A percentile compares a stretch with the other conserved stretches of the same genome.
Evolutionary conservation across 2,329 filamentous ascomycete genomes (phyloP).

Genomic region (Uncinocarpus reesii): DNA sequence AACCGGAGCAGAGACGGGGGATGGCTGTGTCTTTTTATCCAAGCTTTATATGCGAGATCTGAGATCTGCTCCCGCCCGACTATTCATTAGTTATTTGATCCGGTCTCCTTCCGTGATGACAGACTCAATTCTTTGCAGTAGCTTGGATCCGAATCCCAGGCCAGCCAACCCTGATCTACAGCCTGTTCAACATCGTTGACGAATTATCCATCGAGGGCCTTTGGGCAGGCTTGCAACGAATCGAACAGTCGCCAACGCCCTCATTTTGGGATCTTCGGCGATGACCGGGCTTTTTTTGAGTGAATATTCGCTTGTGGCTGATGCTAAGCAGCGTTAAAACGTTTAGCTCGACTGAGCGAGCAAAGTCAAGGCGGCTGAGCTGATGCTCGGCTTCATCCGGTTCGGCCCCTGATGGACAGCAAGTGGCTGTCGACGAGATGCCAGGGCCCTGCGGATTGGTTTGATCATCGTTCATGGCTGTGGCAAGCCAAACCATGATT

Average conservation of each 20-base stretch:
- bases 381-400: too few relatives aligned
- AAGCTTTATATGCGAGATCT: background rate
- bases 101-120: background rate
- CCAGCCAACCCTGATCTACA: background rate
- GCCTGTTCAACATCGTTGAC: background rate
- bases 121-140: background rate
- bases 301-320: background rate
- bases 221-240: background rate
- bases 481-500: background rate
- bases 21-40: background rate
- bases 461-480: too few relatives aligned
- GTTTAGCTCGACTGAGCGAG: too few relatives aligned
- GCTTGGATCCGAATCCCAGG: constrained; percentile 3
- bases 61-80: background rate
- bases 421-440: too few relatives aligned
- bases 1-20: too few relatives aligned
- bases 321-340: too few relatives aligned
- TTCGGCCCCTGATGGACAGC: too few relatives aligned
- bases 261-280: background rate
- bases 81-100: background rate
- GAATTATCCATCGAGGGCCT: background rate
- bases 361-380: too few relatives aligned
- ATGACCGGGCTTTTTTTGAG: too few relatives aligned
- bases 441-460: too few relatives aligned
- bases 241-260: background rate